Base-by-base conservation (phyloP, 2,329 filamentous ascomycete genomes). In the Lachnellula willkommii region DNA sequence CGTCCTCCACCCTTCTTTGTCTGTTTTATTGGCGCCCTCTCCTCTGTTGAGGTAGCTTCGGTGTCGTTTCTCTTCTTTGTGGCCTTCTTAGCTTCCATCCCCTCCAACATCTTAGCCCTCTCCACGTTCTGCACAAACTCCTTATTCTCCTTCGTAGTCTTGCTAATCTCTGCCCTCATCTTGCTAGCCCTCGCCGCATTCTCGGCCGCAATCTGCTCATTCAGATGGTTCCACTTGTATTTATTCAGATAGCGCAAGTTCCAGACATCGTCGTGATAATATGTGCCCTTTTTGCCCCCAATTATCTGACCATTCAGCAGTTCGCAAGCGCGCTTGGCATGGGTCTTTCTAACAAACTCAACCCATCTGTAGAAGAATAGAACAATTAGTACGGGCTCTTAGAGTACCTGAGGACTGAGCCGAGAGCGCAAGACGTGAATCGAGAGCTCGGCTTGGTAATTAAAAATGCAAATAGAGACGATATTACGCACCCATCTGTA, bases 201-300 rank as follows among this genome's bases (percentile, higher is more conserved):
- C 75, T 95, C 90, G 28, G 86, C 81, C 42, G 87, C 80, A 63
- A 93, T 91, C 73, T 92, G 87, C 70, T 89, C 87, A 55, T 87
- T 90, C 60, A 85, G 71, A 65, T 85, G 77, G 60, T 80, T 62
- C 90, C 90, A 95, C 72, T 93, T 94, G 75, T 94, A 93, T 1
- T 88, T 89, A 60, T 83, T 87, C 60, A 95, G 74, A 68, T 95
- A 95, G 58, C 88, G 80, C 60, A 94, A 75, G 65, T 88, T 92
- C 90, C 90, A 95, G 46, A 95, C 80, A 70, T 95, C 90, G 69
- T 95, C 90, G 65, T 88, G 83, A 74, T 93, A 95, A 69, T 88
- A 90, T 49, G 81, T 82, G 12, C 89, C 81, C 74, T 95, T 95
- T 74, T 92, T 92, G 26, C 90, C 90, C 50, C 89, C 89, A 57